These are phyloP conservation scores for Gremmenia infestans DNA, from an alignment of 2,329 filamentous ascomycete genomes.

Conservation along the genomic window DNA sequence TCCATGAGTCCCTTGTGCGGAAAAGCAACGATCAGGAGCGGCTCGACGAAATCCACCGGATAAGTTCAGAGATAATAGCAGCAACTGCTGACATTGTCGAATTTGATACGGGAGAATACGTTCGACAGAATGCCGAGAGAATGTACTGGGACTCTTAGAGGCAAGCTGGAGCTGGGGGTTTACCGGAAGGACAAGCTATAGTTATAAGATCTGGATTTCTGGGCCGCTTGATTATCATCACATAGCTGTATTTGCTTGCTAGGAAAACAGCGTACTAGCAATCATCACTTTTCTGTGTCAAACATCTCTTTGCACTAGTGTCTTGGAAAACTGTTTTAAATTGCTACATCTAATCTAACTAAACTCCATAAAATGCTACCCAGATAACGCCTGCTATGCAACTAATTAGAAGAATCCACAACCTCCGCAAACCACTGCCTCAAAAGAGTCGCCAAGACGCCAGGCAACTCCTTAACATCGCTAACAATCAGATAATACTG, in stretches of 20 bases:
- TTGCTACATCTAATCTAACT: neutral
- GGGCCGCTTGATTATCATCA: too few relatives aligned
- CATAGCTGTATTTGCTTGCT: too few relatives aligned
- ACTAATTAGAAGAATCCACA: constrained; percentile 23
- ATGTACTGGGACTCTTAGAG: too few relatives aligned
- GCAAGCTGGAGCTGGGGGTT: too few relatives aligned
- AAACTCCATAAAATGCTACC: neutral
- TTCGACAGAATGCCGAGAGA: too few relatives aligned
- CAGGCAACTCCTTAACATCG: constrained; percentile 84
- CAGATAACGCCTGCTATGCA: neutral
- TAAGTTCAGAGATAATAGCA: too few relatives aligned
- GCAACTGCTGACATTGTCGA: too few relatives aligned
- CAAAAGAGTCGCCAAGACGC: constrained; percentile 78
- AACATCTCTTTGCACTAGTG: neutral
- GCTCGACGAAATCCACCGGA: neutral
- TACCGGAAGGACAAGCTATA: too few relatives aligned
- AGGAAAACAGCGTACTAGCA: neutral
- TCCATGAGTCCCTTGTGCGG: neutral
- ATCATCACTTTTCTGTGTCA: neutral
- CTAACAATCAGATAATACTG: constrained; percentile 94
- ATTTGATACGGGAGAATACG: too few relatives aligned
- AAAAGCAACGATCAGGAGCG: neutral
- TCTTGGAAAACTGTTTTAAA: neutral
- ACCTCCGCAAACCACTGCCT: constrained; percentile 92
- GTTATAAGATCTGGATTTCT: too few relatives aligned